These are phyloP conservation scores for Aspergillus sergii DNA, from an alignment of 2,329 filamentous ascomycete genomes.

Conservation along the genomic window DNA sequence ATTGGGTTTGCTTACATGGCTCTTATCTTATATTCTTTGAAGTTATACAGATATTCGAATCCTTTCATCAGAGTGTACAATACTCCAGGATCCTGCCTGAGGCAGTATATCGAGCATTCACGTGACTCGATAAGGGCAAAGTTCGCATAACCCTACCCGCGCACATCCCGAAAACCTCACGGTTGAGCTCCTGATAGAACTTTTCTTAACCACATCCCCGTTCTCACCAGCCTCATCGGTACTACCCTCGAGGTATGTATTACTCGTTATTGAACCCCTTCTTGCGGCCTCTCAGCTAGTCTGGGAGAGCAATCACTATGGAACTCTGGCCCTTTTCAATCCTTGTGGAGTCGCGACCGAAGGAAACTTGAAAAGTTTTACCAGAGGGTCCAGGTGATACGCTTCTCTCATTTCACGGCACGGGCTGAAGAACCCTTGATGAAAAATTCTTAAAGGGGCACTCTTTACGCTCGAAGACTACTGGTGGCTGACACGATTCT, in stretches of 20 bases:
- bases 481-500: conserved; percentile 61
- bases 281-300: conserved; percentile 45
- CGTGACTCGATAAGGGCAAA: conserved; percentile 35
- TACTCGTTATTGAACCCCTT: conserved; percentile 22
- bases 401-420: conserved; percentile 47
- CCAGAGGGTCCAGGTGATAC: conserved; percentile 41
- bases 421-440: conserved; percentile 71
- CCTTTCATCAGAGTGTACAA: too few relatives aligned
- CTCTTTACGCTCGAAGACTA: conserved; percentile 69
- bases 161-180: conserved; percentile 34
- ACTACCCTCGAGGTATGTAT: conserved; percentile 46
- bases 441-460: conserved; percentile 53
- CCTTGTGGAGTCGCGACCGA: neutral
- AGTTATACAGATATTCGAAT: neutral
- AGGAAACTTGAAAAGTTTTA: conserved; percentile 6
- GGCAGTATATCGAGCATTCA: conserved; percentile 20
- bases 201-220: conserved; percentile 24
- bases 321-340: conserved; percentile 18
- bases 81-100: conserved; percentile 13
- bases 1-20: neutral
- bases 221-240: conserved; percentile 32
- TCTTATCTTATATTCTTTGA: neutral
- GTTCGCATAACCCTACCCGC: conserved; percentile 31
- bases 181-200: conserved; percentile 16
- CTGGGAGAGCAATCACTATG: conserved; percentile 47